These are phyloP conservation scores for Saccharum hybrid DNA, from an alignment of 202 grass and related monocot genomes.

Conservation along the genomic window DNA sequence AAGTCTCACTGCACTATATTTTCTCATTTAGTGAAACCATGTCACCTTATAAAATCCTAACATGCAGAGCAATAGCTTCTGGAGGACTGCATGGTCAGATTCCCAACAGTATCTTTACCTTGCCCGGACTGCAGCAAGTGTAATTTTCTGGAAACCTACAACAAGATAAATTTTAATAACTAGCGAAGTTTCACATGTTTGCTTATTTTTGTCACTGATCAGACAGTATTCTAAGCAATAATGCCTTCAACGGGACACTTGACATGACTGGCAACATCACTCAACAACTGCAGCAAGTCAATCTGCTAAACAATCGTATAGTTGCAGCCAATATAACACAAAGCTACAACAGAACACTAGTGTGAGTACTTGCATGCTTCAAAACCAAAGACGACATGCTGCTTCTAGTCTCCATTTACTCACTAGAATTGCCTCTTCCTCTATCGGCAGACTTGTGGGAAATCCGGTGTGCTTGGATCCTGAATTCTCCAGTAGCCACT, in stretches of 20 bases:
- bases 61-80: slow-evolving; percentile 66
- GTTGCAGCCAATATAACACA: slow-evolving; percentile 25
- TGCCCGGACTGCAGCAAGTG: slow-evolving; percentile 79
- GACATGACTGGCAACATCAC: slow-evolving; percentile 59
- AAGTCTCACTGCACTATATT: slow-evolving; percentile 11
- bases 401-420: slow-evolving; percentile 10
- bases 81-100: slow-evolving; percentile 51
- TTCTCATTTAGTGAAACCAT: slow-evolving; percentile 28
- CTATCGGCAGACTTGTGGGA: slow-evolving; percentile 55
- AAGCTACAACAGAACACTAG: slow-evolving; percentile 61
- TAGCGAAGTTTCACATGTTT: slow-evolving; percentile 34
- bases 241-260: slow-evolving; percentile 59
- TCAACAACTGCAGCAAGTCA: slow-evolving; percentile 56
- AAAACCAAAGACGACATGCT: neutral
- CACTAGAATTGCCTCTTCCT: slow-evolving; percentile 33
- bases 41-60: slow-evolving; percentile 34
- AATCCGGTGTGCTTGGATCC: slow-evolving; percentile 68
- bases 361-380: slow-evolving; percentile 54
- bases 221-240: slow-evolving; percentile 70
- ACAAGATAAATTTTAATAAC: neutral
- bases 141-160: slow-evolving; percentile 57
- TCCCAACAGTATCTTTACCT: slow-evolving; percentile 55
- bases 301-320: slow-evolving; percentile 73
- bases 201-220: slow-evolving; percentile 32
- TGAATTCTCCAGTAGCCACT: slow-evolving; percentile 36